Evolutionary conservation across 805 yeast genomes (phyloP).

Genomic region (Candida jianshihensis): DNA sequence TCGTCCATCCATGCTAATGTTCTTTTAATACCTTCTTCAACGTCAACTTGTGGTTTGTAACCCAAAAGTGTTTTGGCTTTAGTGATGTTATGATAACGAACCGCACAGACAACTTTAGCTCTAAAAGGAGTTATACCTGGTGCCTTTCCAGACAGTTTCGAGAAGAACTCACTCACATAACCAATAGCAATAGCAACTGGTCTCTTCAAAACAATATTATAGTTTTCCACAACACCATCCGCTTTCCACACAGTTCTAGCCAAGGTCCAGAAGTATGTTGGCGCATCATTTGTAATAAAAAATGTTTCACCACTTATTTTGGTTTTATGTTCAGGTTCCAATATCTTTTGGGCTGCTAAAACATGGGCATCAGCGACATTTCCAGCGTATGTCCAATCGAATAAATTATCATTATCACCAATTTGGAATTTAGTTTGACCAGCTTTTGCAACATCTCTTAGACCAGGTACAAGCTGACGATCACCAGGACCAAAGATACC

Average conservation of each 20-base stretch:
- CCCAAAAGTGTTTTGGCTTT: slow-evolving; percentile 78
- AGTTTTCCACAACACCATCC: slow-evolving; percentile 75
- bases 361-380: slow-evolving; percentile 97
- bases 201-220: slow-evolving; percentile 60
- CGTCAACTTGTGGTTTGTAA: slow-evolving; percentile 70
- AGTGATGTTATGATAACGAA: slow-evolving; percentile 84
- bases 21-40: slow-evolving; percentile 71
- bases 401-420: slow-evolving; percentile 89
- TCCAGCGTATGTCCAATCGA: slow-evolving; percentile 98
- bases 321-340: slow-evolving; percentile 36
- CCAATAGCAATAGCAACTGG: slow-evolving; percentile 80
- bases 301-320: slow-evolving; percentile 79
- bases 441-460: slow-evolving; percentile 69
- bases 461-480: slow-evolving; percentile 90
- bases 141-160: slow-evolving; percentile 69
- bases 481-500: slow-evolving; percentile 99
- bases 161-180: slow-evolving; percentile 67
- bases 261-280: slow-evolving; percentile 93
- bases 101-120: slow-evolving; percentile 87
- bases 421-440: slow-evolving; percentile 91
- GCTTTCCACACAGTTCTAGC: slow-evolving; percentile 97
- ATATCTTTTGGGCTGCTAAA: slow-evolving; percentile 74
- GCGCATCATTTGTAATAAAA: slow-evolving; percentile 89
- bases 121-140: slow-evolving; percentile 95
- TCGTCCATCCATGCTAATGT: slow-evolving; percentile 91